Conservation (phyloP, 2,329 filamentous ascomycete genomes). For the Monosporascus sp. region DNA sequence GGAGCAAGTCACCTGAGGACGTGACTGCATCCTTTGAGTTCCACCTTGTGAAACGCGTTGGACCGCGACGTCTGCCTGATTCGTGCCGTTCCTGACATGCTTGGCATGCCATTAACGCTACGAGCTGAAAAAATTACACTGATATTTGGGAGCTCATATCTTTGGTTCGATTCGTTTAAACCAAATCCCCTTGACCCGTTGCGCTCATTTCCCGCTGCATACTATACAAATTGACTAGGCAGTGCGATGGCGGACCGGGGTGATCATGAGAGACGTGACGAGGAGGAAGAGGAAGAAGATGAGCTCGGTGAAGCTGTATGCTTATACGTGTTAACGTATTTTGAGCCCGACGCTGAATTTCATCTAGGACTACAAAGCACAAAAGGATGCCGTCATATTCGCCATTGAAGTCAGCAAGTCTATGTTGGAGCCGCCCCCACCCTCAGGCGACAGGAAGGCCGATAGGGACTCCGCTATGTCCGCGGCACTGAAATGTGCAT, state of each 20-base stretch:
- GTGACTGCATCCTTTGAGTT: conserved; percentile 11
- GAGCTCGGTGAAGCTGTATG: conserved; percentile 60
- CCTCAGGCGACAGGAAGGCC: conserved; percentile 65
- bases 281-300: conserved; percentile 64
- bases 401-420: conserved; percentile 87
- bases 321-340: neutral
- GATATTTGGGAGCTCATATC: neutral
- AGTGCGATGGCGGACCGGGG: conserved; percentile 20
- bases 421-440: conserved; percentile 69
- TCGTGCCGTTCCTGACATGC: neutral
- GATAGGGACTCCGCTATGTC: conserved; percentile 72
- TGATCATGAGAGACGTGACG: conserved; percentile 49
- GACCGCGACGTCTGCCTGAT: conserved; percentile 22
- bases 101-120: neutral
- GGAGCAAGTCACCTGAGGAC: conserved; percentile 20
- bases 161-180: neutral
- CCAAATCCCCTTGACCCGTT: too few relatives aligned
- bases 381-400: conserved; percentile 97
- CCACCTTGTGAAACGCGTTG: conserved; percentile 12
- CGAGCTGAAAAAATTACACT: neutral
- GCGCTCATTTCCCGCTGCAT: neutral
- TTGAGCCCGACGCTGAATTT: conserved; percentile 5
- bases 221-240: neutral
- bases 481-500: conserved; percentile 89
- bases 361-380: conserved; percentile 73